Percentiles rank a stretch among this genome's conserved stretches.
phyloP scores from a whole-genome alignment of 2,329 filamentous ascomycete genomes.

The Aspergillus novoparasiticus region DNA sequence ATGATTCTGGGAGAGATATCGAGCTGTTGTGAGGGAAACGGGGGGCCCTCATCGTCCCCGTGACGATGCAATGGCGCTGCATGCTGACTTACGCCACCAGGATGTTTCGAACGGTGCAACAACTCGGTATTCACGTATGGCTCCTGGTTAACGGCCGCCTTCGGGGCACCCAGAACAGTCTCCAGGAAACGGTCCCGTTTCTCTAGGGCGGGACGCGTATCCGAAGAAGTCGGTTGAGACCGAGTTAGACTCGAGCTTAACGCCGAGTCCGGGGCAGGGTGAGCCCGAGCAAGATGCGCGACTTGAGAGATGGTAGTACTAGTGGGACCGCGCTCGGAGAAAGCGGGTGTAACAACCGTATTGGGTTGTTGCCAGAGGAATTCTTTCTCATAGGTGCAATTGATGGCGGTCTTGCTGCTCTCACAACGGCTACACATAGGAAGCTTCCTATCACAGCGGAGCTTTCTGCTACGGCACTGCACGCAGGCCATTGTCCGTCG shows the following conservation, averaged over 20 bases:
- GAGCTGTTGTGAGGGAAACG: slow-evolving; percentile 36
- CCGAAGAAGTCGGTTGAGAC: slow-evolving; percentile 19
- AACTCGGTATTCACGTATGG: slow-evolving; percentile 31
- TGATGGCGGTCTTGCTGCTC: slow-evolving; percentile 38
- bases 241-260: slow-evolving; percentile 29
- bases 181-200: slow-evolving; percentile 36
- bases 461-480: slow-evolving; percentile 45
- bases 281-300: slow-evolving; percentile 26
- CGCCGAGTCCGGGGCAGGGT: slow-evolving; percentile 35
- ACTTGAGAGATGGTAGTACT: slow-evolving; percentile 13
- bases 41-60: slow-evolving; percentile 23
- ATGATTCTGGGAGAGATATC: slow-evolving; percentile 37
- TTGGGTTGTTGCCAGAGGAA: slow-evolving; percentile 43
- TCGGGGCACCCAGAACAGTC: slow-evolving; percentile 38
- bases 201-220: slow-evolving; percentile 22
- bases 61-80: slow-evolving; percentile 12
- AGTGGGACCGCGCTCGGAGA: slow-evolving; percentile 28
- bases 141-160: slow-evolving; percentile 36
- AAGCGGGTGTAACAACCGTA: slow-evolving; percentile 32
- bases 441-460: slow-evolving; percentile 47
- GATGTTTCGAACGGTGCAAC: slow-evolving; percentile 29
- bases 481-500: slow-evolving; percentile 45
- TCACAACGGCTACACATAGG: slow-evolving; percentile 43
- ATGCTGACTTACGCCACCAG: slow-evolving; percentile 13
- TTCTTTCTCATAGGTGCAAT: slow-evolving; percentile 45